Evolutionary conservation across 208 protist species (phyloP), one percentile per base, ranked within the genome.

Genomic region (Leishmania amazonensis): DNA sequence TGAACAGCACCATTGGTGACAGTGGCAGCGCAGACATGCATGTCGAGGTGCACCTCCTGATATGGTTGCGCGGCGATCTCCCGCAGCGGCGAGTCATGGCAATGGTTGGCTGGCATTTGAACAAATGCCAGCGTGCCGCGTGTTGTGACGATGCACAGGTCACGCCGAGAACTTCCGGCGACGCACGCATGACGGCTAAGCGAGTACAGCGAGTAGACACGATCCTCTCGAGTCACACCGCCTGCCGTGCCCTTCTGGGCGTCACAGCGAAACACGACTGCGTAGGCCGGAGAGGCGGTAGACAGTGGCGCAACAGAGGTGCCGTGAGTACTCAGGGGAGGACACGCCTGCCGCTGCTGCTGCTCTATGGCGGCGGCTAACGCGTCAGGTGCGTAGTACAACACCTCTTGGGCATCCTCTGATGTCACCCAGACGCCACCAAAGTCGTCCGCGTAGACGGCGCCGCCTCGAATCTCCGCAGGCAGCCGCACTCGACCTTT

Each of bases 371-470:
- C 11, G 0, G 81, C 17, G 0, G 67, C 77, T 15, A 85, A 51
- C 60, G 77, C 47, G 40, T 78, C 47, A 2, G 81, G 24, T 8
- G 70, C 53, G 77, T 81, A 85, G 76, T 81, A 85, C 3, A 73
- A 17, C 1, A 85, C 77, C 8, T 65, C 24, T 49, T 75, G 77
- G 28, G 49, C 72, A 42, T 81, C 81, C 0, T n/a, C 81, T 5
- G 77, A 51, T 0, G 53, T 57, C 45, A 78, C 77, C 81, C 81
- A 85, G 11, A 75, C 72, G 8, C 81, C 81, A 38, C 81, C 81
- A 67, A 67, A 85, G 81, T 85, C 76, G 62, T 85, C 81, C 3
- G 77, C 58, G 54, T 75, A 65, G 40, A 85, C 72, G n/a, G 77
- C 60, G 28, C 51, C 35, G 5, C 72, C 81, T 8, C 72, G 17